These are phyloP conservation scores for Yamadazyma akitaensis DNA, from an alignment of 805 yeast species.

Conservation along the genomic window DNA sequence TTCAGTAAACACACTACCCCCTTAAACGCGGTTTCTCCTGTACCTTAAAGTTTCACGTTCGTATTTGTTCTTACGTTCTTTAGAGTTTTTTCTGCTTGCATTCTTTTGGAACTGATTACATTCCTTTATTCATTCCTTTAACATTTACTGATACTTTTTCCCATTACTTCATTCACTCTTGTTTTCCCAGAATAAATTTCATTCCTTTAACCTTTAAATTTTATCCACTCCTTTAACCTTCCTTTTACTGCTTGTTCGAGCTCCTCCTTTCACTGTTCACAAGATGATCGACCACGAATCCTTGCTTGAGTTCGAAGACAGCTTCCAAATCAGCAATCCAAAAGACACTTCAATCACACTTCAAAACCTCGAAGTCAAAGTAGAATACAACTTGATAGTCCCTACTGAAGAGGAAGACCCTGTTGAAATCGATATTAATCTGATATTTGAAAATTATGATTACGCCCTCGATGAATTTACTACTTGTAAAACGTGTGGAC, in stretches of 20 bases:
- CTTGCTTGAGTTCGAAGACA: conserved; percentile 34
- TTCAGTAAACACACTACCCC: conserved; percentile 2
- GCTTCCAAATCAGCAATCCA: conserved; percentile 19
- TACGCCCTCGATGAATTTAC: conserved; percentile 30
- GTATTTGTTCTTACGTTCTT: neutral
- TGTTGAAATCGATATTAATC: conserved; percentile 9
- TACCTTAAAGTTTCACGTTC: neutral
- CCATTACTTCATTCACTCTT: no score
- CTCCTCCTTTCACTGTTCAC: neutral
- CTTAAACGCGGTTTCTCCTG: conserved; percentile 2
- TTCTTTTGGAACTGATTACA: neutral
- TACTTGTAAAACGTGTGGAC: conserved; percentile 30
- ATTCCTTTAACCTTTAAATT: neutral
- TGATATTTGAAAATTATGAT: conserved; percentile 18
- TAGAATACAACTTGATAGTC: conserved; percentile 20
- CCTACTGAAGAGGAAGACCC: conserved; percentile 8
- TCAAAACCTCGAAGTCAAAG: conserved; percentile 24
- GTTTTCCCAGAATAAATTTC: no score
- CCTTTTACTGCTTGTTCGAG: neutral
- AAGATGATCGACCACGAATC: conserved; percentile 21
- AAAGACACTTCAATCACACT: conserved; percentile 19
- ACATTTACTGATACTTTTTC: no score
- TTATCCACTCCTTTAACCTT: neutral
- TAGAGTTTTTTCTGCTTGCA: neutral
- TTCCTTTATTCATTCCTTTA: neutral